Percentiles rank a stretch among this genome's conserved stretches.
These are phyloP conservation scores for Diaporthe capsici DNA, from an alignment of 2,329 filamentous ascomycete genomes.

Conservation along the genomic window DNA sequence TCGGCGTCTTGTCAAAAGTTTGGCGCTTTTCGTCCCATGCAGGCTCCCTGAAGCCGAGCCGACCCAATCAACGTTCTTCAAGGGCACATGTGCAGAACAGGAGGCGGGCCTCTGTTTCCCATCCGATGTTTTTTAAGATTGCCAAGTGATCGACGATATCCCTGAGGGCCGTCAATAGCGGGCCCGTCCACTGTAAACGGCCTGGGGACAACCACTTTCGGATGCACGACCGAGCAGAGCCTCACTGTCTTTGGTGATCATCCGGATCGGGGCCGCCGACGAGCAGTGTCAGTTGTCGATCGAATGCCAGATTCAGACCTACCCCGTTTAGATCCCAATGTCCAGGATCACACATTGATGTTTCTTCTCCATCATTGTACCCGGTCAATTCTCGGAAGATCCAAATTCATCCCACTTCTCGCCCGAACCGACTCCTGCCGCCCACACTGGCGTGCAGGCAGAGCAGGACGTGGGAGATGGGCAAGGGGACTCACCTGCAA, in stretches of 20 bases:
- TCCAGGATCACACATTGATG: not conserved
- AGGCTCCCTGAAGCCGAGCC: not conserved
- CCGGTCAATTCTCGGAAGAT: not conserved
- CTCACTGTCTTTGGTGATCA: constrained; percentile 20
- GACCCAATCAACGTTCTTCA: not conserved
- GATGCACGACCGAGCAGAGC: constrained; percentile 26
- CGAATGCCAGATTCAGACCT: not conserved
- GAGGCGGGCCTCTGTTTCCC: no score
- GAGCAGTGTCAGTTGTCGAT: constrained; percentile 8
- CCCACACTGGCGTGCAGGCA: not conserved
- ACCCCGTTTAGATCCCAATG: constrained; percentile 16
- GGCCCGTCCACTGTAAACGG: constrained; percentile 4
- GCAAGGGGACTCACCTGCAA: constrained; percentile 30
- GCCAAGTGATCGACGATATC: constrained; percentile 31
- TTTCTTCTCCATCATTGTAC: not conserved
- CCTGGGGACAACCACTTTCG: constrained; percentile 3
- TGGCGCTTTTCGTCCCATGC: not conserved
- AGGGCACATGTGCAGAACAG: not conserved
- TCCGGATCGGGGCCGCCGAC: constrained; percentile 10
- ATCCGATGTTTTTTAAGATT: constrained; percentile 23
- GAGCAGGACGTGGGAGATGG: not conserved
- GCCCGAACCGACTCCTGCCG: not conserved
- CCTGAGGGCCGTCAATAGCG: constrained; percentile 20
- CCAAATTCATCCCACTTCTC: not conserved
- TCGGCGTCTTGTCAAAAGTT: not conserved